A percentile compares a stretch with the other conserved stretches of the same genome.
Evolutionary conservation across 768 basidiomycete genomes (phyloP).

Genomic region (Suillus fuscotomentosus): DNA sequence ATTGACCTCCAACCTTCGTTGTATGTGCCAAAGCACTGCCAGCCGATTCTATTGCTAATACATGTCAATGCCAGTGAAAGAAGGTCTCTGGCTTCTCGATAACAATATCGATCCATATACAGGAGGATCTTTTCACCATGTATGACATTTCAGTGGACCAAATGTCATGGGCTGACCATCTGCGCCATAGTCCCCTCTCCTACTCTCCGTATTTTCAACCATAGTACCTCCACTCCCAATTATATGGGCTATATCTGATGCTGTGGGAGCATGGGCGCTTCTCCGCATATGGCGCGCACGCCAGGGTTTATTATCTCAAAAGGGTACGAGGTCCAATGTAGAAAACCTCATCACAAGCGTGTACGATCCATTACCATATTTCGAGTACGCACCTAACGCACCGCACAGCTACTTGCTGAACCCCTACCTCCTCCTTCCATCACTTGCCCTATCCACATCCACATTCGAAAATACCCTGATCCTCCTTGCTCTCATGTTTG

Average conservation of each 20-base stretch:
- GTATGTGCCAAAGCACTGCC: slow-evolving; percentile 44
- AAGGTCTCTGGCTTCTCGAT: slow-evolving; percentile 81
- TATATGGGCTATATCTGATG: slow-evolving; percentile 72
- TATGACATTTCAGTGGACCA: slow-evolving; percentile 36
- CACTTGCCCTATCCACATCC: slow-evolving; percentile 79
- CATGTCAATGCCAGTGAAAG: slow-evolving; percentile 61
- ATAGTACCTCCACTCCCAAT: slow-evolving; percentile 58
- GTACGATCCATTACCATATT: neutral
- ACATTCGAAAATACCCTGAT: slow-evolving; percentile 76
- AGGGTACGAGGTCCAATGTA: neutral
- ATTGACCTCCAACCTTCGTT: slow-evolving; percentile 71
- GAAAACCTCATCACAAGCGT: slow-evolving; percentile 5
- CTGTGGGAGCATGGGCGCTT: slow-evolving; percentile 65
- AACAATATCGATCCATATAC: slow-evolving; percentile 85
- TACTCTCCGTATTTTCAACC: slow-evolving; percentile 73
- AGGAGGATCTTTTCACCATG: slow-evolving; percentile 85
- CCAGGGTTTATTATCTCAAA: slow-evolving; percentile 53
- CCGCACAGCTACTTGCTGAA: slow-evolving; percentile 77
- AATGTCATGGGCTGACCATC: slow-evolving; percentile 3
- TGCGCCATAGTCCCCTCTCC: slow-evolving; percentile 70
- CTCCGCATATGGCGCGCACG: slow-evolving; percentile 67
- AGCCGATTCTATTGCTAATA: slow-evolving; percentile 4
- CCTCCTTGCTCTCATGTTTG: slow-evolving; percentile 67
- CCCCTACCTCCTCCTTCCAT: slow-evolving; percentile 82
- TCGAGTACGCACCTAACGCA: slow-evolving; percentile 10